These are phyloP conservation scores for Megacollybia platyphylla DNA, from an alignment of 1,284 basidiomycete genomes.

Conservation along the genomic window DNA sequence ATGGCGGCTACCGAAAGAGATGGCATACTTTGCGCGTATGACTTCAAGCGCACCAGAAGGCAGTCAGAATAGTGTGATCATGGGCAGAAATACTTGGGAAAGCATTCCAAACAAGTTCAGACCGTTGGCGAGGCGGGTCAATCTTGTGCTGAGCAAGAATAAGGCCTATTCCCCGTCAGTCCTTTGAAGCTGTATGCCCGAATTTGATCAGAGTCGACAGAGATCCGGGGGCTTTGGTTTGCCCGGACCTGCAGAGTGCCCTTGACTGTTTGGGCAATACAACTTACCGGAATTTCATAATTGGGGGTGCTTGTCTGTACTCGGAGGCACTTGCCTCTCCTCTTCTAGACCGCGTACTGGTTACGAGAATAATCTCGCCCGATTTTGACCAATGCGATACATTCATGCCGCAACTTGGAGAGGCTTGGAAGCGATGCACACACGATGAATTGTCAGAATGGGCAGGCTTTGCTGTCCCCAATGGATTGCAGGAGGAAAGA, in stretches of 20 bases:
- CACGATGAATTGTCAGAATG: conserved; percentile 59
- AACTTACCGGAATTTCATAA: conserved; percentile 61
- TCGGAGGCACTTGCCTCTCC: conserved; percentile 42
- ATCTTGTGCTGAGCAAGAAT: conserved; percentile 74
- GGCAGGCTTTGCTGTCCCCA: conserved; percentile 70
- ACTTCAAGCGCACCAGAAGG: conserved; percentile 52
- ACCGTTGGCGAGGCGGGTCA: conserved; percentile 69
- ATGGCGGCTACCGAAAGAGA: conserved; percentile 84
- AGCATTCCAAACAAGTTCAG: conserved; percentile 87
- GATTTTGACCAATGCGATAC: conserved; percentile 77
- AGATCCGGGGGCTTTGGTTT: conserved; percentile 13
- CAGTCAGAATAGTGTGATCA: conserved; percentile 71
- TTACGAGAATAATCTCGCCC: conserved; percentile 76
- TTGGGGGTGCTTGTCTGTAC: conserved; percentile 87
- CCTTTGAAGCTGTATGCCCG: not conserved
- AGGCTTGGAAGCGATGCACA: conserved; percentile 44
- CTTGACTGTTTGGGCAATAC: conserved; percentile 9
- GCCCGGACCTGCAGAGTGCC: conserved; percentile 16
- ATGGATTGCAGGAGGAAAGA: conserved; percentile 70
- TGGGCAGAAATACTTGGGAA: conserved; percentile 98
- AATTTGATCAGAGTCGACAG: conserved; percentile 6
- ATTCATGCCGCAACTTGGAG: conserved; percentile 69
- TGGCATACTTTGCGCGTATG: conserved; percentile 85
- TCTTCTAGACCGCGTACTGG: conserved; percentile 67
- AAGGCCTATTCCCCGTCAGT: conserved; percentile 53